These are phyloP conservation scores for Wickerhamiella hasegawae DNA, from an alignment of 805 yeast genomes.

Conservation along the genomic window DNA sequence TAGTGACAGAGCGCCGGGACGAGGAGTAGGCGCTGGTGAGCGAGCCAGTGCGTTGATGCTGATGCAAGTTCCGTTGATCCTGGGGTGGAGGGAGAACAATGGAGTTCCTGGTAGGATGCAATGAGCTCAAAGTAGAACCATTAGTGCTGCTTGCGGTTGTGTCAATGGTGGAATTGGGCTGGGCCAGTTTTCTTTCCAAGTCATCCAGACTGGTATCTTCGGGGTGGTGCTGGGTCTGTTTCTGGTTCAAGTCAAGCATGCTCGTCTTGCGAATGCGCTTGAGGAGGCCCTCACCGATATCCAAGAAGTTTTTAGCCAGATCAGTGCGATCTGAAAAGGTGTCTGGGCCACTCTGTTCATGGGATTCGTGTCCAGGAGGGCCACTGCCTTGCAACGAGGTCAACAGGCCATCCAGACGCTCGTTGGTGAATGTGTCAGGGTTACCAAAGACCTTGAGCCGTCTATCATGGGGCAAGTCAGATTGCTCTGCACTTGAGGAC, in stretches of 20 bases:
- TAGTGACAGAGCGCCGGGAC: too few relatives aligned
- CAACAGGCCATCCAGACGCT: constrained; percentile 12
- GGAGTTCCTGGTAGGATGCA: too few relatives aligned
- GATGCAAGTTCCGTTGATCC: too few relatives aligned
- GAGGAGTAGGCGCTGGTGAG: too few relatives aligned
- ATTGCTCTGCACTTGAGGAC: background rate
- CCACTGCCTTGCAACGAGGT: constrained; percentile 9
- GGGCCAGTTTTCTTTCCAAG: constrained; percentile 4
- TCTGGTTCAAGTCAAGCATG: constrained; percentile 2
- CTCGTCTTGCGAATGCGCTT: constrained; percentile 5
- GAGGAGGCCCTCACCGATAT: constrained; percentile 6
- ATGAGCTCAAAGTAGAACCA: constrained; percentile 9
- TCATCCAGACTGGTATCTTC: constrained; percentile 7
- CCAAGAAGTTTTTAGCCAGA: constrained; percentile 3
- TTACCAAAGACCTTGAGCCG: constrained; percentile 14
- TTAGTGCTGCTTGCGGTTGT: constrained; percentile 3
- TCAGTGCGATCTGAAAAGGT: too few relatives aligned
- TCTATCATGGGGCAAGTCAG: too few relatives aligned
- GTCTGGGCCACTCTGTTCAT: too few relatives aligned
- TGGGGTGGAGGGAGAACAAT: too few relatives aligned
- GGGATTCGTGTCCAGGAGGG: too few relatives aligned
- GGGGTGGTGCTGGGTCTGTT: background rate
- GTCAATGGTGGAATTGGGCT: constrained; percentile 1
- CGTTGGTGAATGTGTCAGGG: constrained; percentile 15
- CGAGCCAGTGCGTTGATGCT: too few relatives aligned